These are phyloP conservation scores for Clarireedia sp. DNA, from an alignment of 2,329 filamentous ascomycete genomes.

Conservation along the genomic window DNA sequence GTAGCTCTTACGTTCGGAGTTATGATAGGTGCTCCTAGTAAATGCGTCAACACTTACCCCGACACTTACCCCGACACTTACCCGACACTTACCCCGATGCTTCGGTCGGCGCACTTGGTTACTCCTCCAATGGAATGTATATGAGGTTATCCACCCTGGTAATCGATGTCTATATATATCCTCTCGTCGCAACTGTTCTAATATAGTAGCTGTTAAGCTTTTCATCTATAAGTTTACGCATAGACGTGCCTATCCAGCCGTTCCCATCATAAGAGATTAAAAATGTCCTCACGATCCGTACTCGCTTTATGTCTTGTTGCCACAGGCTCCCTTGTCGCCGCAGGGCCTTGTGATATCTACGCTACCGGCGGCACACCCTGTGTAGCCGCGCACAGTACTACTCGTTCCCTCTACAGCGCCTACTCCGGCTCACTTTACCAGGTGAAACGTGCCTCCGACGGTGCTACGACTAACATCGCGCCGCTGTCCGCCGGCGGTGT, in stretches of 20 bases:
- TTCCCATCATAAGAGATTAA: slow-evolving; percentile 15
- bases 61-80: no score
- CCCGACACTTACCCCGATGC: no score
- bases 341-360: slow-evolving; percentile 57
- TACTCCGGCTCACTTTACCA: slow-evolving; percentile 51
- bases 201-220: no score
- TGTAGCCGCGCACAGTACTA: slow-evolving; percentile 57
- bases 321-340: slow-evolving; percentile 35
- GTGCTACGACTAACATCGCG: slow-evolving; percentile 29
- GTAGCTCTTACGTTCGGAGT: no score
- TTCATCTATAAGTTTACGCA: not conserved
- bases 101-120: no score
- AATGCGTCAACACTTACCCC: no score
- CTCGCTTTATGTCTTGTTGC: slow-evolving; percentile 30
- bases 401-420: slow-evolving; percentile 49
- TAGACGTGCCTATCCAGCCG: not conserved
- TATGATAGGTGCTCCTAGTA: no score
- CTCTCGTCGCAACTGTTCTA: not conserved
- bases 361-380: slow-evolving; percentile 51
- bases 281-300: slow-evolving; percentile 27
- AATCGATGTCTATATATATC: not conserved
- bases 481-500: slow-evolving; percentile 51
- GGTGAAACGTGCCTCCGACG: slow-evolving; percentile 45
- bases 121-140: no score
- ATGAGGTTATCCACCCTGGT: no score